A percentile compares a stretch with the other conserved stretches of the same genome.
Conservation (phyloP, 2,329 filamentous ascomycete genomes). For the Grosmannia huntii region DNA sequence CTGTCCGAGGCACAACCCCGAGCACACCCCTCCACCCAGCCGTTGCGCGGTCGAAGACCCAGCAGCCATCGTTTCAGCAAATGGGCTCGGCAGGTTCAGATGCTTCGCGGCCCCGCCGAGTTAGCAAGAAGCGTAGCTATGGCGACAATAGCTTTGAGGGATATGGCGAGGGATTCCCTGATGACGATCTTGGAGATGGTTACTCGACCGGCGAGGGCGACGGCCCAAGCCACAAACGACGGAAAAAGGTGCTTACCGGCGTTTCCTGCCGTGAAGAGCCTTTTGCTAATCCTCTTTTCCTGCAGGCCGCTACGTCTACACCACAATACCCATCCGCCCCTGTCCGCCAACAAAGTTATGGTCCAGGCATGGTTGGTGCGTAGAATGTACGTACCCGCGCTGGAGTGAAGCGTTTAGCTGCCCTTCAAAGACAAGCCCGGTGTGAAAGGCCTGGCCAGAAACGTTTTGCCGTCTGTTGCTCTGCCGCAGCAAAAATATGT, state of each 20-base stretch:
- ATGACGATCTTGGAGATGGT: constrained; percentile 52
- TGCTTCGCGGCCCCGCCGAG: constrained; percentile 46
- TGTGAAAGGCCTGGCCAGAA: background rate
- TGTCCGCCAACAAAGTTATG: constrained; percentile 40
- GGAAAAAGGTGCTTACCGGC: constrained; percentile 46
- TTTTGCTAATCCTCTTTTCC: constrained; percentile 24
- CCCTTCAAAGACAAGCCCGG: background rate
- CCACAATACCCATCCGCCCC: constrained; percentile 27
- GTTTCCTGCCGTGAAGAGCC: constrained; percentile 14
- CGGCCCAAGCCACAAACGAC: constrained; percentile 41
- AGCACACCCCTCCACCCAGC: constrained; percentile 33
- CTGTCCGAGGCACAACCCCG: constrained; percentile 36
- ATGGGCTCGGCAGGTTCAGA: constrained; percentile 23
- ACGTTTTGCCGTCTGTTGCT: background rate
- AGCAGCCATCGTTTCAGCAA: constrained; percentile 15
- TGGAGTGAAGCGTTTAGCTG: background rate
- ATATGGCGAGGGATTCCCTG: constrained; percentile 58
- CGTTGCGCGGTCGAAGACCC: constrained; percentile 25
- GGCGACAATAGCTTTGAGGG: constrained; percentile 63
- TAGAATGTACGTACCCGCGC: constrained; percentile 18
- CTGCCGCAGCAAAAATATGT: background rate
- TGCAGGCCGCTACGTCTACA: constrained; percentile 31
- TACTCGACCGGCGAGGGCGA: constrained; percentile 64
- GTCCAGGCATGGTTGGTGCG: constrained; percentile 45
- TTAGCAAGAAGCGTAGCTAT: constrained; percentile 62